These are phyloP conservation scores for Parastagonospora nodorum DNA, from an alignment of 2,329 filamentous ascomycete species.

Conservation along the genomic window DNA sequence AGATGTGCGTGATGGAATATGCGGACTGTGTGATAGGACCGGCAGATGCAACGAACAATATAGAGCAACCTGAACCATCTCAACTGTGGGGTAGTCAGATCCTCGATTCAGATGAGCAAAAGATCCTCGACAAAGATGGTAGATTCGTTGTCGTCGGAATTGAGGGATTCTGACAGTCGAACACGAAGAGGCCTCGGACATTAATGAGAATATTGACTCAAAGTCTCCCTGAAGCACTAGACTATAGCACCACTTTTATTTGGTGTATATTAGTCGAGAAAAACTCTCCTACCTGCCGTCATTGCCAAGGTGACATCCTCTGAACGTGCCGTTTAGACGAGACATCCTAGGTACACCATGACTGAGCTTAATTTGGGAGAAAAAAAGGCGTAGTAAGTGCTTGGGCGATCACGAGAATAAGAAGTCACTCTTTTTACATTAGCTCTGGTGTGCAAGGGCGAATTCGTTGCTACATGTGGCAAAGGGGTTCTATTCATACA, in stretches of 20 bases:
- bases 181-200: background rate
- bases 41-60: conserved; percentile 30
- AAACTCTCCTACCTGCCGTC: background rate
- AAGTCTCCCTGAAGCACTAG: too few relatives aligned
- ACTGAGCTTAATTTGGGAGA: conserved; percentile 11
- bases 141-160: too few relatives aligned
- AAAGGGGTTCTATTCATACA: too few relatives aligned
- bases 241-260: too few relatives aligned
- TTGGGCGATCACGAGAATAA: background rate
- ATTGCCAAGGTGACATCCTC: conserved; percentile 11
- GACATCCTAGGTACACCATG: conserved; percentile 3
- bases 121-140: background rate
- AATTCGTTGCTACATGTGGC: too few relatives aligned
- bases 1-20: conserved; percentile 16
- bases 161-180: background rate
- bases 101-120: background rate
- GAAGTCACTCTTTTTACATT: background rate
- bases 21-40: conserved; percentile 12
- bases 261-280: conserved; percentile 2
- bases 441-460: too few relatives aligned
- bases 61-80: conserved; percentile 10
- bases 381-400: background rate
- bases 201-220: too few relatives aligned
- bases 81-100: conserved; percentile 24
- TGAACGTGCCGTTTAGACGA: conserved; percentile 8